Conservation (phyloP, 345 rosid species). For the Bruguiera sexangula region DNA sequence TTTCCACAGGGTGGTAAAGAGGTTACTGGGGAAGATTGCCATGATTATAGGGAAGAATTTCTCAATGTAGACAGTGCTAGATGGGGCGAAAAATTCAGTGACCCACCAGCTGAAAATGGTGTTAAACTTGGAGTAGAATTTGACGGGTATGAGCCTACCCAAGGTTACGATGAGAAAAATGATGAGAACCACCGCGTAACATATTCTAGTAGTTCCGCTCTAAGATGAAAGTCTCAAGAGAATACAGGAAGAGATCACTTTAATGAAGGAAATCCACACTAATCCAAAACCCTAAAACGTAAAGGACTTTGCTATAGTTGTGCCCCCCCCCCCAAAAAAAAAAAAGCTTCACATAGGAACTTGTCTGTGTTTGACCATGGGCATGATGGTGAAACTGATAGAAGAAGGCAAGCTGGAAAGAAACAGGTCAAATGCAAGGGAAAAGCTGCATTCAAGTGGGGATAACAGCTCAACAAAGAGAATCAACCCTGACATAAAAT, state of each 20-base stretch:
- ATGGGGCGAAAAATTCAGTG: constrained; percentile 34
- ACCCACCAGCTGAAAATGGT: constrained; percentile 20
- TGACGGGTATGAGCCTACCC: constrained; percentile 30
- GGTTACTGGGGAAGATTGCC: constrained; percentile 16
- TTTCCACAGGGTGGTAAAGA: constrained; percentile 11
- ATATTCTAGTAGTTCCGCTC: constrained; percentile 24
- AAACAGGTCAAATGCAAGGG: constrained; percentile 22
- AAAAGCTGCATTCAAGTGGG: constrained; percentile 13
- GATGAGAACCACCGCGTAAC: constrained; percentile 13
- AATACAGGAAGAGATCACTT: constrained; percentile 5
- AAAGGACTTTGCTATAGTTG: constrained; percentile 29
- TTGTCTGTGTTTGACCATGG: constrained; percentile 16
- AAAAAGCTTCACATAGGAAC: constrained; percentile 20
- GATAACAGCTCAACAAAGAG: constrained; percentile 10
- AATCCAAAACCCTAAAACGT: constrained; percentile 10
- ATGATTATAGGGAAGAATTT: constrained; percentile 23
- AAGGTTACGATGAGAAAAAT: constrained; percentile 3
- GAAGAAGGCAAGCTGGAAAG: constrained; percentile 23
- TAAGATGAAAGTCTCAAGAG: constrained; percentile 11
- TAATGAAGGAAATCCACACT: constrained; percentile 20
- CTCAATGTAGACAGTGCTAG: constrained; percentile 32
- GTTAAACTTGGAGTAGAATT: constrained; percentile 21
- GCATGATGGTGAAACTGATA: constrained; percentile 10
- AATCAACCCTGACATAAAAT: constrained; percentile 17
- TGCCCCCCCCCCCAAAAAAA: not conserved